phyloP scores from a whole-genome alignment of 1,139 yeast genomes.

The Candida albicans region DNA sequence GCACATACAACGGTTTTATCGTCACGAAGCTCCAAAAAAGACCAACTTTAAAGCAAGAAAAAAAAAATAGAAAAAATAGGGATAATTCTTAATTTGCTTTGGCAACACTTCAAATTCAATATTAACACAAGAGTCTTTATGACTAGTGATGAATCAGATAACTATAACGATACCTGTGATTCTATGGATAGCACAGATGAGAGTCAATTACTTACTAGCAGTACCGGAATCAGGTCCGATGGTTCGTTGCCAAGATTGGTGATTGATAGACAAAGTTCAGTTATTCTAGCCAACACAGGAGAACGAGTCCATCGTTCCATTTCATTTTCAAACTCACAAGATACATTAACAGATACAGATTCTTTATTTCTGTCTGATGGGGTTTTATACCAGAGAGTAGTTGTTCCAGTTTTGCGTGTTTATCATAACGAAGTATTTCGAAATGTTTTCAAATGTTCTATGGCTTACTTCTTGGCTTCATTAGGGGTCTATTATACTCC shows the following conservation, averaged over 20 bases:
- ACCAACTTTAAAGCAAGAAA: constrained; percentile 1
- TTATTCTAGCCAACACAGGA: constrained; percentile 42
- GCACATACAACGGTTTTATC: neutral
- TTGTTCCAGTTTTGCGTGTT: constrained; percentile 5
- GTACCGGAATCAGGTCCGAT: constrained; percentile 8
- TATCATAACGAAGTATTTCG: constrained; percentile 22
- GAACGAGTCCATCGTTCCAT: constrained; percentile 38
- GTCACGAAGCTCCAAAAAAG: neutral
- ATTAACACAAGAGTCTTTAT: neutral
- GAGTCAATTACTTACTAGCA: neutral
- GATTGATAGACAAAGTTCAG: constrained; percentile 32
- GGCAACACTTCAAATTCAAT: neutral
- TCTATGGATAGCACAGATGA: constrained; percentile 7
- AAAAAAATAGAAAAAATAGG: neutral
- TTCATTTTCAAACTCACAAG: constrained; percentile 11
- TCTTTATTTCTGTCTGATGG: neutral
- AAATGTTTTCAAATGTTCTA: constrained; percentile 60
- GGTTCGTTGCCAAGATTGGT: constrained; percentile 13
- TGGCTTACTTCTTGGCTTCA: constrained; percentile 74
- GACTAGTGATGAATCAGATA: neutral
- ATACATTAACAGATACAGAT: neutral
- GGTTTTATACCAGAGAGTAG: constrained; percentile 1
- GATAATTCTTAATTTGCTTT: neutral
- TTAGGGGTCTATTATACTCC: constrained; percentile 69
- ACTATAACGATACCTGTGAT: constrained; percentile 4